A percentile compares a stretch with the other conserved stretches of the same genome.
Evolutionary conservation across 108 stramenopile genomes (phyloP).

Genomic region (Bacterosira constricta): DNA sequence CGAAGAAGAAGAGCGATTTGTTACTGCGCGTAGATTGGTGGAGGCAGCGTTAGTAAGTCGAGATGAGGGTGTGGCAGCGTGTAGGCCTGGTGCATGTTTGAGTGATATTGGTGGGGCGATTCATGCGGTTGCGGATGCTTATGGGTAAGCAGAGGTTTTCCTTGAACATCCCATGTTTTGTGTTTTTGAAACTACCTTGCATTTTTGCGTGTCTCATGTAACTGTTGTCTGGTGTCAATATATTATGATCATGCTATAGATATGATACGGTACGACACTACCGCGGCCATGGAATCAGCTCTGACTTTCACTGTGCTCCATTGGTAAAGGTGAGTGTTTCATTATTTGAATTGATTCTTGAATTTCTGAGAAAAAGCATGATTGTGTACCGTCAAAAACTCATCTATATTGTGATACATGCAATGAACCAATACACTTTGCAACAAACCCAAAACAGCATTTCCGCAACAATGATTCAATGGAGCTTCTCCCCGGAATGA

Average conservation of each 20-base stretch:
- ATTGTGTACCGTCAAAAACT: no score
- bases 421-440: no score
- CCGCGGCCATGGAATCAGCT: slow-evolving; percentile 94
- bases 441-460: slow-evolving; percentile 52
- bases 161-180: no score
- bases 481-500: slow-evolving; percentile 88
- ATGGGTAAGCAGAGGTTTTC: slow-evolving; percentile 56
- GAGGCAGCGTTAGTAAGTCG: slow-evolving; percentile 72
- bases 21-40: slow-evolving; percentile 65
- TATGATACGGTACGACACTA: slow-evolving; percentile 86
- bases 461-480: slow-evolving; percentile 82
- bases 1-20: slow-evolving; percentile 57
- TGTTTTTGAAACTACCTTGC: no score
- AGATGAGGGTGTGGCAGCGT: slow-evolving; percentile 73
- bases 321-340: slow-evolving; percentile 72
- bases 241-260: no score
- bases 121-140: slow-evolving; percentile 80
- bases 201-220: no score
- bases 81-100: slow-evolving; percentile 73
- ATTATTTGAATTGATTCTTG: no score
- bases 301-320: slow-evolving; percentile 90
- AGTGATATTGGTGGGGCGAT: slow-evolving; percentile 90
- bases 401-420: no score
- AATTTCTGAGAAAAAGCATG: no score
- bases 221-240: no score